A percentile compares a stretch with the other conserved stretches of the same genome.
Conservation (phyloP, 2,329 filamentous ascomycete genomes). For the Monosporascus sp. region DNA sequence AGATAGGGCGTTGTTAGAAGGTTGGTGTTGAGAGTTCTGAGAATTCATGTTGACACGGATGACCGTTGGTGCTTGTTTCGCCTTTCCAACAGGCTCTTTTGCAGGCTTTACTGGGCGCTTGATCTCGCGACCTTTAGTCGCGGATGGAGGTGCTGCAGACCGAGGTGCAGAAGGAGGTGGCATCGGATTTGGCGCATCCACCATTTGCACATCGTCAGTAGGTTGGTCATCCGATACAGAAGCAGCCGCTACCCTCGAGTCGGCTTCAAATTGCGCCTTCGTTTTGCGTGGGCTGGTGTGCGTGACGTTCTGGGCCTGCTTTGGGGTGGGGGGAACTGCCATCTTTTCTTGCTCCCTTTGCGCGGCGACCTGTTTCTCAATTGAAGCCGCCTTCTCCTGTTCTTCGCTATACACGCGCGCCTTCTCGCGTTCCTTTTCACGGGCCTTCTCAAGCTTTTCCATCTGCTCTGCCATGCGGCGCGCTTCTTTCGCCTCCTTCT, state of each 20-base stretch:
- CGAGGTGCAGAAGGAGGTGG: constrained; percentile 58
- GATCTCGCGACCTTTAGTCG: constrained; percentile 46
- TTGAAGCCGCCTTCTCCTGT: constrained; percentile 47
- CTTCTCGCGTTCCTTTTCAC: constrained; percentile 67
- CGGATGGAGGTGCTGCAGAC: constrained; percentile 41
- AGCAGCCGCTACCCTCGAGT: constrained; percentile 27
- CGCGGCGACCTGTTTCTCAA: constrained; percentile 49
- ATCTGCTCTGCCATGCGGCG: constrained; percentile 56
- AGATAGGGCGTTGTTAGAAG: constrained; percentile 52
- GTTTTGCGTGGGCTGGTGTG: constrained; percentile 50
- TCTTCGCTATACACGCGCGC: constrained; percentile 55
- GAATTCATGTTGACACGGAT: constrained; percentile 67
- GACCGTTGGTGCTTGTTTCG: constrained; percentile 65
- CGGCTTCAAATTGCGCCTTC: constrained; percentile 27
- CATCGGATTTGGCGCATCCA: constrained; percentile 48
- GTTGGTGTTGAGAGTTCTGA: constrained; percentile 55
- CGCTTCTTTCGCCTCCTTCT: constrained; percentile 57
- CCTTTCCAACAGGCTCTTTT: constrained; percentile 54
- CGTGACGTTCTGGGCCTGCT: constrained; percentile 39
- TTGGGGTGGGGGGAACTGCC: constrained; percentile 28
- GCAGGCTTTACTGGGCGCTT: constrained; percentile 59
- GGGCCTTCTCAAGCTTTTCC: constrained; percentile 60
- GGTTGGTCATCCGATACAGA: constrained; percentile 26
- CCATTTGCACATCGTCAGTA: constrained; percentile 49
- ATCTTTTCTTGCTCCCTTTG: constrained; percentile 49